Conservation (phyloP, 495 filamentous ascomycete genomes). For the Talaromyces adpressus region DNA sequence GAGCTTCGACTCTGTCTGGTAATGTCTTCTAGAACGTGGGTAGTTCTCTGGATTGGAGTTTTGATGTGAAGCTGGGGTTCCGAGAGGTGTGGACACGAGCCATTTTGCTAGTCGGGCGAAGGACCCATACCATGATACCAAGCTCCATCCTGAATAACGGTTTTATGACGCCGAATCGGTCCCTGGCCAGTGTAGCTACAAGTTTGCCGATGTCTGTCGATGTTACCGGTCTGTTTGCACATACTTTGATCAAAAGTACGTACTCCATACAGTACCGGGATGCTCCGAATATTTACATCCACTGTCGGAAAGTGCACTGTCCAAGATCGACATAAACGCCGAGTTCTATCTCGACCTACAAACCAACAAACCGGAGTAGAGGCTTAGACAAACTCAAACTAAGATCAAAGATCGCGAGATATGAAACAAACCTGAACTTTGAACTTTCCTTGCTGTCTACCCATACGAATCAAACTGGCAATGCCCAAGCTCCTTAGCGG, state of each 20-base stretch:
- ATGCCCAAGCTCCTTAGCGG: not conserved
- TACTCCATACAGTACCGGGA: not conserved
- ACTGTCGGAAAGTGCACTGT: not conserved
- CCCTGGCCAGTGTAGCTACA: no score
- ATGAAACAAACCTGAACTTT: not conserved
- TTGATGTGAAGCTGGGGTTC: not conserved
- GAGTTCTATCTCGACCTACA: not conserved
- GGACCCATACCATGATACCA: no score
- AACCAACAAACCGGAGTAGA: not conserved
- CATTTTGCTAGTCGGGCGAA: not conserved
- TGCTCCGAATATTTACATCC: not conserved
- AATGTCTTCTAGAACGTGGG: not conserved
- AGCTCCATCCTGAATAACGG: no score
- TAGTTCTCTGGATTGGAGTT: not conserved
- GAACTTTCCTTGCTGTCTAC: not conserved
- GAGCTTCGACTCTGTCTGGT: no score
- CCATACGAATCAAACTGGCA: not conserved
- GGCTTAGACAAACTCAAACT: not conserved
- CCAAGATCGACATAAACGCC: not conserved
- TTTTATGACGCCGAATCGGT: no score
- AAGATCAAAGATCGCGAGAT: not conserved
- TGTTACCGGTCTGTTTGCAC: no score
- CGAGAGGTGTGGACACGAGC: not conserved
- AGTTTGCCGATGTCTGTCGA: no score
- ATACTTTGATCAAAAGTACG: no score